Base-by-base conservation (phyloP, 108 stramenopile genomes). In the Conticribra weissflogii region DNA sequence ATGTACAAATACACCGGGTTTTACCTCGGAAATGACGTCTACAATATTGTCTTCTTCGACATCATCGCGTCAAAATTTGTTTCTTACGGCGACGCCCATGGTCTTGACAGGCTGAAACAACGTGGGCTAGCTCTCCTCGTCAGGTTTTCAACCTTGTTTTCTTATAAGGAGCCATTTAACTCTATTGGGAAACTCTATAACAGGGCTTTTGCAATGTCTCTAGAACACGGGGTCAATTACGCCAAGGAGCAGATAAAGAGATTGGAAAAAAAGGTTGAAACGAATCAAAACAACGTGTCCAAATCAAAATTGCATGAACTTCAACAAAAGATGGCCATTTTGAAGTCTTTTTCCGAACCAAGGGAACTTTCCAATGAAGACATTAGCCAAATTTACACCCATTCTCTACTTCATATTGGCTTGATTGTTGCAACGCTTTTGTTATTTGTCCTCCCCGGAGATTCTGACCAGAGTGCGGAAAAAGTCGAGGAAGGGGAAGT, bases 41-140 rank as follows among this genome's bases (percentile, higher is more conserved):
- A 62, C 60, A 79, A 71, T n/a, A 79, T 79, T 5, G 22, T 72
- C 30, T 79, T 79, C 54, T 72, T 79, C 36, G 71, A 79, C 64
- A 65, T 64, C 51, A 63, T 79, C 44, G 78, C 71, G 0, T 64
- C 78, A 12, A 44, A 41, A 24, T 79, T 79, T 29, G 28, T 71
- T 2, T 71, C 70, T 0, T 79, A 79, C 25, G 78, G 78, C 8
- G 53, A 79, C 55, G 69, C 68, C 25, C 34, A 50, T 9, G 78
- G 78, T 36, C 45, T 79, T 1, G 44, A 79, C 51, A 59, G 70
- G 29, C 48, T 62, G 24, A 79, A 79, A 63, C 78, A 79, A 62
- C 48, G 44, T 28, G 57, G 51, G 3, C 34, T 79, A 18, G 70
- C 59, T 22, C 62, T 79, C n/a, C 34, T 71, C 33, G 70, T 79